Conservation (phyloP, 176 grass and related monocot genomes). For the Zizania latifolia region DNA sequence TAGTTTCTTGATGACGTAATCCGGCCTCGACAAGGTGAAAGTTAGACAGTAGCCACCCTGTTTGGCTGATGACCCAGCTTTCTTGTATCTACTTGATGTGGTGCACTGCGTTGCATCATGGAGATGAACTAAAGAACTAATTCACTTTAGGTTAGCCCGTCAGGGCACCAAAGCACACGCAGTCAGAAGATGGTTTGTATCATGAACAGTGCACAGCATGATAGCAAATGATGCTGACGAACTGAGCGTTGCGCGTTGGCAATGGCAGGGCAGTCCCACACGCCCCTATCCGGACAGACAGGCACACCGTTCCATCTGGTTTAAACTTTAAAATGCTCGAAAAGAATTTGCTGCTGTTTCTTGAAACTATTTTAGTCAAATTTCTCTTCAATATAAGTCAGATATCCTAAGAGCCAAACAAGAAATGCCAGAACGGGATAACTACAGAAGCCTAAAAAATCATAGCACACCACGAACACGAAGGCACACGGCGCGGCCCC, state of each 20-base stretch:
- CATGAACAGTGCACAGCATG: conserved; percentile 10
- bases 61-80: conserved; percentile 40
- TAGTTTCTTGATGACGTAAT: conserved; percentile 42
- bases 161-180: conserved; percentile 13
- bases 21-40: conserved; percentile 24
- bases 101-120: conserved; percentile 13
- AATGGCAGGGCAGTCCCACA: not conserved
- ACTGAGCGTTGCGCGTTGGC: not conserved
- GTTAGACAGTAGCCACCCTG: conserved; percentile 29
- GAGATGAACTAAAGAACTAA: conserved; percentile 30
- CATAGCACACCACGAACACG: not conserved
- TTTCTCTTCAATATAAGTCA: not conserved
- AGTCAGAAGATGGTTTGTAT: not conserved
- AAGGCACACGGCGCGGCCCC: too few relatives aligned
- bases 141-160: conserved; percentile 6
- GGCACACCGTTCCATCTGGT: too few relatives aligned
- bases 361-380: not conserved
- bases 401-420: not conserved
- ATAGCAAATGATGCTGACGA: not conserved
- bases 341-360: not conserved
- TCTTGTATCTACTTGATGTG: conserved; percentile 32
- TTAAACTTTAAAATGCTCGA: not conserved
- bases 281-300: too few relatives aligned
- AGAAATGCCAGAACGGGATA: too few relatives aligned
- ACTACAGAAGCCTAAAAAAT: not conserved